Evolutionary conservation across 768 basidiomycete genomes (phyloP), one percentile per base, ranked within the genome.

Genomic region (Panaeolus cyanescens): DNA sequence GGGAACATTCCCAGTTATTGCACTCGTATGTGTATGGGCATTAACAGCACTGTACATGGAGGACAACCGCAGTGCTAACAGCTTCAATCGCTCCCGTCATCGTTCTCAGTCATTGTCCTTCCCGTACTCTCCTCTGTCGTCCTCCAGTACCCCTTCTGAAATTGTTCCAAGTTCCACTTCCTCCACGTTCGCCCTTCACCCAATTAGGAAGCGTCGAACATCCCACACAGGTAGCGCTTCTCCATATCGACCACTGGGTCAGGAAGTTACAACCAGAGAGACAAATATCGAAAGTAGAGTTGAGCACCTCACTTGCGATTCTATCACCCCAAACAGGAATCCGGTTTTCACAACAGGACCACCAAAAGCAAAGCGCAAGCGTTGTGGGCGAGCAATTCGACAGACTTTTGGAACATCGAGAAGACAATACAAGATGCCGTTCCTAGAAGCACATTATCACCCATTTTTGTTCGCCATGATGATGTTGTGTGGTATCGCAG

Each of bases 401-500:
- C 45, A 50, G 45, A 50, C 10, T 15, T 50, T 50, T 50, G 45
- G 45, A 9, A 50, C 45, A 5, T 50, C 45, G 8, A 50, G 45
- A 28, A 50, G 25, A 12, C 45, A 50, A 15, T 50, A 50, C 25
- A 50, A 28, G 45, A 50, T 50, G 45, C 45, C 45, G 9, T 50
- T 50, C 15, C 25, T 50, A 28, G 45, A 81, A 68, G 78, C 82
- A 5, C 79, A 83, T 64, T 88, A 87, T 62, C 86, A 88, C 61
- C 87, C 87, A 1, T 80, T 86, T 63, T 74, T 88, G 39, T 88
- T 88, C 64, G 73, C 80, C 10, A 74, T 91, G 69, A 89, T 93
- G 77, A 81, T 86, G 7, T 76, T 89, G 42, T 83, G 80, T 53
- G 88, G 85, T 25, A 79, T 90, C 71, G 85, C 89, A 19, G 90